A percentile compares a stretch with the other conserved stretches of the same genome.
These are phyloP conservation scores for Plasmodium berghei DNA, from an alignment of 169 alveolate species.

Conservation along the genomic window DNA sequence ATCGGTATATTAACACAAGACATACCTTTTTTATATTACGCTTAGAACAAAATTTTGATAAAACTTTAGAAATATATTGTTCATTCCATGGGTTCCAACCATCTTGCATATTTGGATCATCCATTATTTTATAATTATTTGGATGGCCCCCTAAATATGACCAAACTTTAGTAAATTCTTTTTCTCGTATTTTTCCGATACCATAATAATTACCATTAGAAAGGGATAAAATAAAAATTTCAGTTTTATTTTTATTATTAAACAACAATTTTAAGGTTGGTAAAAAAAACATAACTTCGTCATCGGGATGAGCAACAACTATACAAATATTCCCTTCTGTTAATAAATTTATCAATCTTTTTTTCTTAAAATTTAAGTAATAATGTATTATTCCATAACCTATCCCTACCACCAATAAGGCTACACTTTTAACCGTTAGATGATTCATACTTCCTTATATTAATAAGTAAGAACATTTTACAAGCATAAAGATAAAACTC, in stretches of 20 bases:
- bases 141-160: conserved; percentile 60
- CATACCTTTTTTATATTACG: conserved; percentile 26
- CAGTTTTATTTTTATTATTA: conserved; percentile 72
- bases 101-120: conserved; percentile 21
- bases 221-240: conserved; percentile 43
- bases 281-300: conserved; percentile 94
- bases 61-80: neutral
- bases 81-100: conserved; percentile 63
- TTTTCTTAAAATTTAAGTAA: conserved; percentile 22
- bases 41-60: conserved; percentile 30
- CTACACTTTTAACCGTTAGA: neutral
- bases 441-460: neutral
- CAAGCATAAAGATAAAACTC: neutral
- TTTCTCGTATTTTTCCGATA: conserved; percentile 76
- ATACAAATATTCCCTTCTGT: conserved; percentile 45
- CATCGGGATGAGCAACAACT: conserved; percentile 95
- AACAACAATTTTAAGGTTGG: conserved; percentile 87
- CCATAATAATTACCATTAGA: conserved; percentile 79
- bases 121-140: conserved; percentile 25
- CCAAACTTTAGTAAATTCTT: conserved; percentile 77
- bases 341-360: neutral
- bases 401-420: neutral
- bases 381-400: neutral
- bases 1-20: neutral
- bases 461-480: neutral